A percentile compares a stretch with the other conserved stretches of the same genome.
Conservation (phyloP, 805 yeast genomes). For the Zygosaccharomyces bailii region DNA sequence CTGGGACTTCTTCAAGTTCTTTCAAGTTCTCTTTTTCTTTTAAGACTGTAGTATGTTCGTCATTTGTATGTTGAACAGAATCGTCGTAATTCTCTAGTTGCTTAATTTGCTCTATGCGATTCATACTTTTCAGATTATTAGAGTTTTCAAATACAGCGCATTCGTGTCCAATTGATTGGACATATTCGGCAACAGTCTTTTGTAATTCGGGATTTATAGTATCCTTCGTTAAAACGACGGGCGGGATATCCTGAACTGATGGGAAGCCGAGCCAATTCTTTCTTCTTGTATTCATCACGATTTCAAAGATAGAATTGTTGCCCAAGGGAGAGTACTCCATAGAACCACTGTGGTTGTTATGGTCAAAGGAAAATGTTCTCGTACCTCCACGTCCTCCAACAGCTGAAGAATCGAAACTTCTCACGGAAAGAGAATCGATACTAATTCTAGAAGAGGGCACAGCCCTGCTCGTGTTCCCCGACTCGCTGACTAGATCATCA, state of each 20-base stretch:
- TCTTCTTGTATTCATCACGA: constrained; percentile 47
- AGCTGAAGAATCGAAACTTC: constrained; percentile 36
- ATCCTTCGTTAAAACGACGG: constrained; percentile 56
- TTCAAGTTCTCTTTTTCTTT: constrained; percentile 23
- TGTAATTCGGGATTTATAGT: constrained; percentile 43
- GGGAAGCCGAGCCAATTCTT: constrained; percentile 55
- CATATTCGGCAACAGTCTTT: constrained; percentile 43
- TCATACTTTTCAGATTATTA: constrained; percentile 42
- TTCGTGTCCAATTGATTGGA: constrained; percentile 42
- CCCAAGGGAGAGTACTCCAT: constrained; percentile 37
- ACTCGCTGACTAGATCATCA: constrained; percentile 35
- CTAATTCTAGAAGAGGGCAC: constrained; percentile 23
- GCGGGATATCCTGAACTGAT: constrained; percentile 79
- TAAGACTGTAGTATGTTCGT: constrained; percentile 12
- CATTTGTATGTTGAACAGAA: constrained; percentile 2
- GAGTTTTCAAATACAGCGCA: constrained; percentile 44
- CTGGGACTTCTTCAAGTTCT: constrained; percentile 49
- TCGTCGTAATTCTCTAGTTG: constrained; percentile 27
- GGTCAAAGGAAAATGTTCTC: constrained; percentile 23
- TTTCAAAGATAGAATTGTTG: constrained; percentile 67
- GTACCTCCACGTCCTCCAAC: constrained; percentile 15
- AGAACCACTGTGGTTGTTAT: constrained; percentile 30
- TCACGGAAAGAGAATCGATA: constrained; percentile 24
- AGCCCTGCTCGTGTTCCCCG: constrained; percentile 19
- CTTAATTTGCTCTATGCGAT: constrained; percentile 38